Evolutionary conservation across 2,329 filamentous ascomycete genomes (phyloP).

Genomic region (Fusarium humuli): DNA sequence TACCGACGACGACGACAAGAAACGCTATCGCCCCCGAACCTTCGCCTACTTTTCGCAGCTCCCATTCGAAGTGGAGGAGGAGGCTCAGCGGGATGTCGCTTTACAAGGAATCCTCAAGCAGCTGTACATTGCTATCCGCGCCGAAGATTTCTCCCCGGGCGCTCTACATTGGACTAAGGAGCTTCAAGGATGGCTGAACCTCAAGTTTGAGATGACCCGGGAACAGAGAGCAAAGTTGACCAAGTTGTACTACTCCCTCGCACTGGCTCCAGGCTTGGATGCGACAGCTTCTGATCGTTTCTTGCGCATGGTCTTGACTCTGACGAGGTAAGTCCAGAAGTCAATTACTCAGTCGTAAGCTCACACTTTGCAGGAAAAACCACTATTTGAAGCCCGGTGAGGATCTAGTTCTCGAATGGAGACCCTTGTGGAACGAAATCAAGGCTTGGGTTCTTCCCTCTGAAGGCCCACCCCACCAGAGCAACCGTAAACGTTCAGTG

Average conservation of each 20-base stretch:
- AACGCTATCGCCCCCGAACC: conserved; percentile 84
- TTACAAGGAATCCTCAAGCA: conserved; percentile 91
- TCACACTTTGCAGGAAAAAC: conserved; percentile 73
- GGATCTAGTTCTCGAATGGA: conserved; percentile 93
- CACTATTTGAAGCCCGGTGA: conserved; percentile 93
- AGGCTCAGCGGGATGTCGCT: conserved; percentile 79
- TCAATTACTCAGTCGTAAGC: conserved; percentile 22
- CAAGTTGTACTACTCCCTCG: conserved; percentile 92
- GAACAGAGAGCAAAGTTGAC: conserved; percentile 85
- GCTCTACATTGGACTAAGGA: conserved; percentile 98
- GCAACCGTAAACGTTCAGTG: conserved; percentile 64
- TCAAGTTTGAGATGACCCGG: conserved; percentile 96
- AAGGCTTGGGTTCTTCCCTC: conserved; percentile 89
- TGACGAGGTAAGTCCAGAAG: conserved; percentile 80
- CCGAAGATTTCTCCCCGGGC: conserved; percentile 93
- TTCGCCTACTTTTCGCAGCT: conserved; percentile 93
- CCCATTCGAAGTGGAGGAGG: conserved; percentile 88
- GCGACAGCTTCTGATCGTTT: conserved; percentile 86
- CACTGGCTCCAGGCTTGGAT: conserved; percentile 90
- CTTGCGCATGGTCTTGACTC: conserved; percentile 92
- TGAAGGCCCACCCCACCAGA: conserved; percentile 77
- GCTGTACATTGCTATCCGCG: conserved; percentile 89
- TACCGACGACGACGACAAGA: conserved; percentile 64
- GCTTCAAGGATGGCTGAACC: conserved; percentile 91
- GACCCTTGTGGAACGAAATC: conserved; percentile 89